Evolutionary conservation across 176 grass and related monocot genomes (phyloP).

Genomic region (Oryza coarctata): DNA sequence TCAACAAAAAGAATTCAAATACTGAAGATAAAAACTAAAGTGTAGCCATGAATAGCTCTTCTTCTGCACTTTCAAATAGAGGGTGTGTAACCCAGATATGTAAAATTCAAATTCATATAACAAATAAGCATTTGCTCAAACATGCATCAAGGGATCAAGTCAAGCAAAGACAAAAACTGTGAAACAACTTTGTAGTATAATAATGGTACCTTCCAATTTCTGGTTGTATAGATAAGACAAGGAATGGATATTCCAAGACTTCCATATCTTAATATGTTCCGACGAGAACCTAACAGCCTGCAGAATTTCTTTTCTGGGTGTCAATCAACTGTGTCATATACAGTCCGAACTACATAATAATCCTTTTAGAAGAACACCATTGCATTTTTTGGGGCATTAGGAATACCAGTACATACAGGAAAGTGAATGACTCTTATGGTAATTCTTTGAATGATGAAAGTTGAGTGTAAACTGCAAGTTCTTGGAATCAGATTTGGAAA

Average conservation of each 20-base stretch:
- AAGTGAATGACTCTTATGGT: neutral
- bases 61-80: neutral
- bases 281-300: constrained; percentile 80
- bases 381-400: constrained; percentile 8
- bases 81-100: neutral
- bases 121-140: constrained; percentile 14
- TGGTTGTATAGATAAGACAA: constrained; percentile 64
- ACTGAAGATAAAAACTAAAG: neutral
- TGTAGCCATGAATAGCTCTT: neutral
- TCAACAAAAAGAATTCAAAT: neutral
- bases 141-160: constrained; percentile 2
- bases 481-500: constrained; percentile 12
- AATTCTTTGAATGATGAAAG: constrained; percentile 2
- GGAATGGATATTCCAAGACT: constrained; percentile 76
- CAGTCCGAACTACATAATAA: constrained; percentile 9
- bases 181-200: neutral
- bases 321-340: constrained; percentile 37
- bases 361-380: constrained; percentile 7
- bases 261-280: constrained; percentile 83
- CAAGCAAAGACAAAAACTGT: constrained; percentile 6
- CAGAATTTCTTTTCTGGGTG: constrained; percentile 45
- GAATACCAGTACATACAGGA: constrained; percentile 19
- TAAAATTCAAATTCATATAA: neutral
- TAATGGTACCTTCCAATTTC: constrained; percentile 89
- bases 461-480: constrained; percentile 7